Conservation (phyloP, 2,329 filamentous ascomycete species). For the Fusarium torreyae region DNA sequence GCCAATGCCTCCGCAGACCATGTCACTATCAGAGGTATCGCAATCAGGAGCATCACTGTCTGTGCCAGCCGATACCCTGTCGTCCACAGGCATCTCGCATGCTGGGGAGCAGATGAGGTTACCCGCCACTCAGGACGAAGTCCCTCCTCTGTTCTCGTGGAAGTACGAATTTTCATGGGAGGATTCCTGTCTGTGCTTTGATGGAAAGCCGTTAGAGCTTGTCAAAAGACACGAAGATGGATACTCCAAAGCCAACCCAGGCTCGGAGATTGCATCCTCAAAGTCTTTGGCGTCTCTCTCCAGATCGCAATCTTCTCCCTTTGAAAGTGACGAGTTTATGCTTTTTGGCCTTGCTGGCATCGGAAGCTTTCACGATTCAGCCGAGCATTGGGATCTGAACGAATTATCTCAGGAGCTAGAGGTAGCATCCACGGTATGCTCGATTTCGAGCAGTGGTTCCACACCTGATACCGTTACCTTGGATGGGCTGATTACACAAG, state of each 20-base stretch:
- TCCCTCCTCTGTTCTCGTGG: accelerated
- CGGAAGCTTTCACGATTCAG: not conserved
- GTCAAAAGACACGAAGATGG: not conserved
- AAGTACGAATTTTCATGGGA: slow-evolving; percentile 16
- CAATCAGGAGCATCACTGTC: not conserved
- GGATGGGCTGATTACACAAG: not conserved
- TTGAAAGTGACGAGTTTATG: accelerated
- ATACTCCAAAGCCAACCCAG: not conserved
- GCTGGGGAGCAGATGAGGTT: not conserved
- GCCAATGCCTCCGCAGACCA: accelerated
- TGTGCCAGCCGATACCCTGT: not conserved
- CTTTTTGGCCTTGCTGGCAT: not conserved
- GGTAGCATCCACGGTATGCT: not conserved
- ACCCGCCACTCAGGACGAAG: not conserved
- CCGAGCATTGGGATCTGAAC: not conserved
- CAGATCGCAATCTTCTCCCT: not conserved
- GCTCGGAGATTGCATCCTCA: not conserved
- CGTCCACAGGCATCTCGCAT: not conserved
- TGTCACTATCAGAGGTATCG: not conserved
- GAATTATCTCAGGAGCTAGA: not conserved
- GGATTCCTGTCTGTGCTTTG: not conserved
- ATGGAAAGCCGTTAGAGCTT: not conserved
- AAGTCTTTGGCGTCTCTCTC: not conserved
- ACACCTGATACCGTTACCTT: too few species aligned
- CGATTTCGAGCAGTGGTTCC: not conserved